These are phyloP conservation scores for Ustilago trichophora DNA, from an alignment of 1,284 basidiomycete genomes.

Conservation along the genomic window DNA sequence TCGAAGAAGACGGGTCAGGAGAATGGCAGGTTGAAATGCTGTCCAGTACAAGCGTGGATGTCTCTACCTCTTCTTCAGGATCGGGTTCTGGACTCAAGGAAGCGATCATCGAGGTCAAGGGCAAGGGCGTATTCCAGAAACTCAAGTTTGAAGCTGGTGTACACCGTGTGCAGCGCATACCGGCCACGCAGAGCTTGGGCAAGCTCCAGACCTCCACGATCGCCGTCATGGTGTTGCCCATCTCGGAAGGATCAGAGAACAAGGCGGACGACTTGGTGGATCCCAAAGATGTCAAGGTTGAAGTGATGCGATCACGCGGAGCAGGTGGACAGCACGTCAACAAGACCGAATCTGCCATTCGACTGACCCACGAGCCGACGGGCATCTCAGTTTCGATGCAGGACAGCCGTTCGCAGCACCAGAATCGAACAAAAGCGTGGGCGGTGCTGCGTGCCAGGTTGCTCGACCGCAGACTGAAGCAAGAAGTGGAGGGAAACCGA, in stretches of 20 bases:
- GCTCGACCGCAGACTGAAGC: conserved; percentile 54
- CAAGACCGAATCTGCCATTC: conserved; percentile 97
- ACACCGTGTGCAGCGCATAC: conserved; percentile 93
- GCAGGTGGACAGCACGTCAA: conserved; percentile 99
- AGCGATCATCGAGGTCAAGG: conserved; percentile 82
- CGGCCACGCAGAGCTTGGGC: conserved; percentile 84
- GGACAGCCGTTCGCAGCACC: conserved; percentile 94
- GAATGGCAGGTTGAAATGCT: conserved; percentile 56
- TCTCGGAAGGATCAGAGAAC: conserved; percentile 66
- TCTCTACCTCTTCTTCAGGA: conserved; percentile 42
- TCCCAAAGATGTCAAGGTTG: conserved; percentile 85
- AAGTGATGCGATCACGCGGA: conserved; percentile 93
- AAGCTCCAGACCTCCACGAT: conserved; percentile 93
- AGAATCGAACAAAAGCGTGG: conserved; percentile 68
- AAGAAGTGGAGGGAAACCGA: conserved; percentile 55
- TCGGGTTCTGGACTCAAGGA: conserved; percentile 77
- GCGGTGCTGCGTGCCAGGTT: conserved; percentile 59
- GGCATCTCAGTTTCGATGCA: conserved; percentile 98
- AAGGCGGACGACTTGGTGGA: conserved; percentile 72
- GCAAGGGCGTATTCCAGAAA: conserved; percentile 79
- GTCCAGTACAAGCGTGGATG: conserved; percentile 54
- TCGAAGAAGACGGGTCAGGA: conserved; percentile 33
- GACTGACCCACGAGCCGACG: conserved; percentile 89
- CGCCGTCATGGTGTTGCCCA: conserved; percentile 71
- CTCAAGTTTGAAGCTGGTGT: conserved; percentile 92